These are phyloP conservation scores for Tieghemiomyces parasiticus DNA, from an alignment of 192 early-diverging fungal genomes.

Conservation along the genomic window DNA sequence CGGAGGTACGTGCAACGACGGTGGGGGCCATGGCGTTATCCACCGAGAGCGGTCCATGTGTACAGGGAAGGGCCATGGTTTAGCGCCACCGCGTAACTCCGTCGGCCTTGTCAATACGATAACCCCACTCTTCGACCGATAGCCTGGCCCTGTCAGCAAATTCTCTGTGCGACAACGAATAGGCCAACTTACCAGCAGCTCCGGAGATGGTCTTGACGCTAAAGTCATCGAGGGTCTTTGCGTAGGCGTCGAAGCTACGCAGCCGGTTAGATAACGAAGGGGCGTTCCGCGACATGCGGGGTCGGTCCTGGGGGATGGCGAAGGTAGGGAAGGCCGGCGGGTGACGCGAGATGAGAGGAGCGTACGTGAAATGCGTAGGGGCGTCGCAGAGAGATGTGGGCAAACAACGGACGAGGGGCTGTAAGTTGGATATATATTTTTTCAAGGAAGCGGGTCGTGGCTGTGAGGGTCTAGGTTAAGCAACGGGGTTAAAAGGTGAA, in stretches of 20 bases:
- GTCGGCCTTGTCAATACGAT: no score
- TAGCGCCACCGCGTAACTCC: background rate
- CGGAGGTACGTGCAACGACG: background rate
- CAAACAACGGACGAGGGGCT: background rate
- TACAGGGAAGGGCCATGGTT: background rate
- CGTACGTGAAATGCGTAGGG: background rate
- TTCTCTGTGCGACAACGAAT: background rate
- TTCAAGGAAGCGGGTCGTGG: no score
- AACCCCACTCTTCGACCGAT: background rate
- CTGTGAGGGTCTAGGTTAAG: no score
- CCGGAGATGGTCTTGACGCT: slow-evolving; percentile 64
- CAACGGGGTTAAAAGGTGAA: no score
- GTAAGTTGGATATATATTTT: no score
- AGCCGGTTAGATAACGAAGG: slow-evolving; percentile 31
- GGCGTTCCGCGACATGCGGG: background rate
- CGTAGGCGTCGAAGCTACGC: slow-evolving; percentile 72
- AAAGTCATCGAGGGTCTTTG: slow-evolving; percentile 95
- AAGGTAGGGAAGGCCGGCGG: background rate
- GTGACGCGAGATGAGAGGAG: background rate
- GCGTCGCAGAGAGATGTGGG: background rate
- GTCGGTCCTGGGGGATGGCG: background rate
- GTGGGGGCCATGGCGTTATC: background rate
- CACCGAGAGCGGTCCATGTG: background rate
- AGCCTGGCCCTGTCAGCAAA: background rate
- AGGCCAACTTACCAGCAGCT: slow-evolving; percentile 49